phyloP scores from a whole-genome alignment of 2,329 filamentous ascomycete genomes.

The Epicoccum sorghinum region DNA sequence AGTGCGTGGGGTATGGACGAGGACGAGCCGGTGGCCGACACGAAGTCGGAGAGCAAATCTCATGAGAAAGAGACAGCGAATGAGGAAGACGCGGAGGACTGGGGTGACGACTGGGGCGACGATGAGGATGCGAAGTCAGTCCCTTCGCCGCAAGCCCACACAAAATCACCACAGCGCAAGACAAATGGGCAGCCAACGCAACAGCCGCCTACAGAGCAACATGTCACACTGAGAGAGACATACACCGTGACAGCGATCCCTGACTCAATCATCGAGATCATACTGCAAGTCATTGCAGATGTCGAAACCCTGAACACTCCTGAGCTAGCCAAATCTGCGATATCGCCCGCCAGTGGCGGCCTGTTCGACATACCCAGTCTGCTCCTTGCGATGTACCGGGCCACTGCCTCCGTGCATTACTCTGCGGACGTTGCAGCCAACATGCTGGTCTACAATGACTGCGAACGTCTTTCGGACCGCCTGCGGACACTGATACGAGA shows the following conservation, averaged over 20 bases:
- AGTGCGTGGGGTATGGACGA: conserved; percentile 57
- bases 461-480: conserved; percentile 62
- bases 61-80: conserved; percentile 44
- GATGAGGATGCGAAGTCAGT: conserved; percentile 51
- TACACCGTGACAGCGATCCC: conserved; percentile 91
- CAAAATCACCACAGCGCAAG: conserved; percentile 36
- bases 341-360: conserved; percentile 70
- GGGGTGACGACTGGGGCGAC: conserved; percentile 77
- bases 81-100: conserved; percentile 66
- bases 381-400: conserved; percentile 78
- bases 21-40: conserved; percentile 35
- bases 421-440: conserved; percentile 62
- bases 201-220: conserved; percentile 51
- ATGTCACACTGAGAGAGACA: conserved; percentile 80
- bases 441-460: conserved; percentile 71
- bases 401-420: conserved; percentile 77
- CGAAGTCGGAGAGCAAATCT: conserved; percentile 28
- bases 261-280: conserved; percentile 73
- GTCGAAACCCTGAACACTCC: conserved; percentile 62
- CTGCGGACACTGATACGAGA: conserved; percentile 57
- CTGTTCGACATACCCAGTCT: conserved; percentile 76
- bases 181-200: conserved; percentile 38
- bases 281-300: conserved; percentile 58
- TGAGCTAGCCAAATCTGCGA: conserved; percentile 55
- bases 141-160: conserved; percentile 16